Base-by-base conservation (phyloP, 1,284 basidiomycete genomes). In the Sporisorium scitamineum region DNA sequence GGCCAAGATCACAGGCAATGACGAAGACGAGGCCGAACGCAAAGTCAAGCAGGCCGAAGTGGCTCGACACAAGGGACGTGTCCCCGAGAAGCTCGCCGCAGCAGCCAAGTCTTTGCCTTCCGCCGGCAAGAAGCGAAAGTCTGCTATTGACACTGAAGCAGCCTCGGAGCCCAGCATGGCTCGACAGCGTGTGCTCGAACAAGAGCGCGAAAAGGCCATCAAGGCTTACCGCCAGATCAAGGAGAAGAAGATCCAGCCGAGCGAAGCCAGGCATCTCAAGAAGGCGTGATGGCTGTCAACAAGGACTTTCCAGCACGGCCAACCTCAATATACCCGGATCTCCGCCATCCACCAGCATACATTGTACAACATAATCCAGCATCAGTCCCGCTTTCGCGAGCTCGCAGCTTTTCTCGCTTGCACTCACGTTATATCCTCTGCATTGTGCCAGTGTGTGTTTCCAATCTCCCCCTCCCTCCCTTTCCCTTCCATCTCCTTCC, bases 141-240 rank as follows among this genome's bases (percentile, higher is more conserved):
- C 42, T 22, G 61, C 32, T 41, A 39, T 50, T 20, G 50, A 41
- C 31, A 22, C 7, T 27, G 55, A 58, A 7, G 32, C 45, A 2
- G 48, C 41, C 4, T 14, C 58, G 18, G 52, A 77, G 64, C 79
- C 71, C n/a, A 80, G 78, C 67, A 70, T 76, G 65, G 80, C 79
- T 22, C 60, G 80, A 37, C 79, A 82, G 54, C 67, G 70, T 10
- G 74, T 82, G 24, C 73, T 80, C 26, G 76, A 80, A 34, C 71
- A 80, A 44, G 80, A 82, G 67, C 68, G 75, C 29, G 52, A 80
- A 26, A 74, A 71, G 39, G 79, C 65, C 32, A 77, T 83, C 61
- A 62, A 70, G 37, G 63, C 70, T n/a, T 83, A 83, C 52, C 75
- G 81, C 2, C 63, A 70, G 67, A 60, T 61, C 60, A 83, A 83